Evolutionary conservation across 2,329 filamentous ascomycete species (phyloP), one percentile per base, ranked within the genome.

Genomic region (Exophiala mesophila): DNA sequence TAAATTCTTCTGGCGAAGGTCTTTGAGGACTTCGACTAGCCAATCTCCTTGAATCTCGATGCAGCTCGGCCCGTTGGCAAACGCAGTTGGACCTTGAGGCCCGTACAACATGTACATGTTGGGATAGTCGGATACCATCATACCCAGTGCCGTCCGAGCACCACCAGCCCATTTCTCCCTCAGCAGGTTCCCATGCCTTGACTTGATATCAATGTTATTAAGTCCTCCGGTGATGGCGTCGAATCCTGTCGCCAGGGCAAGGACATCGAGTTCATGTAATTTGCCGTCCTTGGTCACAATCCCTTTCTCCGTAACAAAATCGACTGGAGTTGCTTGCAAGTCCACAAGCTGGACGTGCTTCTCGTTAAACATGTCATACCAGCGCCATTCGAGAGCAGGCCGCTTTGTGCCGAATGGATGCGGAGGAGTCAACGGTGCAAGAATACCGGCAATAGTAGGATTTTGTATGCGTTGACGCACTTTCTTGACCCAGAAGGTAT

Each of bases 341-440:
- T 70, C 61, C 1, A 77, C 62, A 2, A 77, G 51, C 2, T 67
- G 53, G 3, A 77, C 70, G 21, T 72, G 68, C 0, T 61, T 56
- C 13, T 62, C 62, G 46, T 74, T 67, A 39, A 71, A 65, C 2
- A 66, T 61, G 45, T 77, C 73, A 48, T 70, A 77, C 53, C 72
- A 76, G 30, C 62, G 59, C 23, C 68, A 58, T 47, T 77, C 73
- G 0, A 76, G 61, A 1, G 60, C 65, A 2, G 62, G 63, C 0
- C 74, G 66, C 59, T 77, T 80, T 29, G 68, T 63, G 5, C 74
- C 77, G 52, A 76, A 80, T 19, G 63, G 70, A 41, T 79, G 72
- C 1, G 70, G 76, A 59, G 68, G 70, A 33, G 72, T 57, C 6
- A 64, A 50, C 0, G 77, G 78, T 0, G 76, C 76, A 5, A 80